A percentile compares a stretch with the other conserved stretches of the same genome.
phyloP scores from a whole-genome alignment of 305 asterid genomes.

The Coffea humblotiana region DNA sequence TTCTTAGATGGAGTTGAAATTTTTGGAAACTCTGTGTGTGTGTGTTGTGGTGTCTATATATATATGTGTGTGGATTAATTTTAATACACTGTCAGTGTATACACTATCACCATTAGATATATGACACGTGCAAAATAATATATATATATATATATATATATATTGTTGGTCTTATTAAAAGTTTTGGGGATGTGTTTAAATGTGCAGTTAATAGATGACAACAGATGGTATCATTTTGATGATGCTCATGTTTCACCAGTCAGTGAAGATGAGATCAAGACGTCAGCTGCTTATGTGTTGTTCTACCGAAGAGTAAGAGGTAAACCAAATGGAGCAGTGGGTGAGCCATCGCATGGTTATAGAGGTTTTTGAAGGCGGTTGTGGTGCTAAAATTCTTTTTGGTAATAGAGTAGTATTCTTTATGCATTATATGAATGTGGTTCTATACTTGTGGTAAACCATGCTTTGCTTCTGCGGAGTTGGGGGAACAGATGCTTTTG shows the following conservation, averaged over 20 bases:
- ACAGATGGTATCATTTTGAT: constrained; percentile 91
- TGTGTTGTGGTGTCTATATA: too few species aligned
- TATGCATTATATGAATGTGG: neutral
- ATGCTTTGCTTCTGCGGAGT: constrained; percentile 1
- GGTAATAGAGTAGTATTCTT: neutral
- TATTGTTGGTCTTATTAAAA: neutral
- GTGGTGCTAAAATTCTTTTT: neutral
- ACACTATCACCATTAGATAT: too few species aligned
- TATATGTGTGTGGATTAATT: too few species aligned
- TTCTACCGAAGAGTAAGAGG: constrained; percentile 73
- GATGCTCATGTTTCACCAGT: constrained; percentile 87
- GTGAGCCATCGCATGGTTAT: constrained; percentile 45
- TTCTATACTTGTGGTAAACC: neutral
- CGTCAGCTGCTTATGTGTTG: constrained; percentile 94
- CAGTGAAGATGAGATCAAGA: constrained; percentile 71
- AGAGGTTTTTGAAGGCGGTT: constrained; percentile 28
- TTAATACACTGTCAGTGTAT: too few species aligned
- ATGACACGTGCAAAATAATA: too few species aligned
- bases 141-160: too few species aligned
- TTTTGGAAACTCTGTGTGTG: neutral
- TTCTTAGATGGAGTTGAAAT: neutral
- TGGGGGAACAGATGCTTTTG: neutral
- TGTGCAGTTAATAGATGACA: constrained; percentile 80
- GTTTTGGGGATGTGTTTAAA: constrained; percentile 6
- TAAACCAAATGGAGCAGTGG: constrained; percentile 35